A percentile compares a stretch with the other conserved stretches of the same genome.
phyloP scores from a whole-genome alignment of 1,139 yeast genomes.

The Geotrichum histeridarum region DNA sequence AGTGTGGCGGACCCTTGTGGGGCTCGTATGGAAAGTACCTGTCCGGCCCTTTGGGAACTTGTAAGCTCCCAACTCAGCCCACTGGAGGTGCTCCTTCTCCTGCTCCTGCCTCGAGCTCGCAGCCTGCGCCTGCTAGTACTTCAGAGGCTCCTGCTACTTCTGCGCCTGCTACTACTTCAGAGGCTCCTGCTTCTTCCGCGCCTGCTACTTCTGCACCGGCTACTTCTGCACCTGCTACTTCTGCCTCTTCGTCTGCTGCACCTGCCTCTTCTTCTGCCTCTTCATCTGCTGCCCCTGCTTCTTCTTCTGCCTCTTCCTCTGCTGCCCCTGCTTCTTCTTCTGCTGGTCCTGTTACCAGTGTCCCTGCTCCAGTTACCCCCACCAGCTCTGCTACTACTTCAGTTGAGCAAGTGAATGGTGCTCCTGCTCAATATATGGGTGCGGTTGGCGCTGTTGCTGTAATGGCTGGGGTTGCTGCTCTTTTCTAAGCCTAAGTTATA shows the following conservation, averaged over 20 bases:
- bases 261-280: not conserved
- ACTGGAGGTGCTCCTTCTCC: slow-evolving; percentile 6
- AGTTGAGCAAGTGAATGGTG: too few species aligned
- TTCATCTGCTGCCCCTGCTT: slow-evolving; percentile 1
- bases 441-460: too few species aligned
- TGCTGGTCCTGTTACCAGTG: not conserved
- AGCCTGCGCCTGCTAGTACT: not conserved
- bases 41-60: not conserved
- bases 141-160: not conserved
- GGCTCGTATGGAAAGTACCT: slow-evolving; percentile 16
- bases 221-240: not conserved
- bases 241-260: slow-evolving; percentile 6
- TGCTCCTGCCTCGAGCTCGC: slow-evolving; percentile 1
- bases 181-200: not conserved
- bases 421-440: too few species aligned
- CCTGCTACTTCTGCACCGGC: slow-evolving; percentile 3
- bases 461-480: too few species aligned
- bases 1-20: slow-evolving; percentile 18
- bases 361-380: not conserved
- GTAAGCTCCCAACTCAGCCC: slow-evolving; percentile 12
- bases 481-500: too few species aligned
- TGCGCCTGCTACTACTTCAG: not conserved
- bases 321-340: not conserved
- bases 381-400: too few species aligned
- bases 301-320: not conserved